Percentiles rank a stretch among this genome's conserved stretches.
These are phyloP conservation scores for Lagenaria siceraria DNA, from an alignment of 306 rosid genomes.

Conservation along the genomic window DNA sequence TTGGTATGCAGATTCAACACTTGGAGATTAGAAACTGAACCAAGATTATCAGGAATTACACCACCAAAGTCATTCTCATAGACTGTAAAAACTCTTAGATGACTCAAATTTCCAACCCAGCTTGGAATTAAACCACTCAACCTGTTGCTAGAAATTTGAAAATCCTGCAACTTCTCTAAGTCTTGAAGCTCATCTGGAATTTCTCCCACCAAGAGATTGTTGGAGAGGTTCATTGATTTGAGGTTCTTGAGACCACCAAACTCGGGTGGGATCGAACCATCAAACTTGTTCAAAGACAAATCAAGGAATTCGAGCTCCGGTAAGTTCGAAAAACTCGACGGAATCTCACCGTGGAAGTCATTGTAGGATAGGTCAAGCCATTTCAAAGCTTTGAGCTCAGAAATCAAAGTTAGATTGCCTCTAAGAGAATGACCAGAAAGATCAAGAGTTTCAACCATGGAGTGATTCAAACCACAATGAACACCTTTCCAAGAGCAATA, in stretches of 20 bases:
- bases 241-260: constrained; percentile 64
- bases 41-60: constrained; percentile 62
- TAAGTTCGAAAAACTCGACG: constrained; percentile 50
- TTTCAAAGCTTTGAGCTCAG: constrained; percentile 80
- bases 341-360: constrained; percentile 63
- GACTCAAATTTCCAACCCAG: constrained; percentile 80
- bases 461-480: constrained; percentile 44
- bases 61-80: constrained; percentile 81
- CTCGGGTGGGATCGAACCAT: constrained; percentile 62
- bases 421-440: constrained; percentile 59
- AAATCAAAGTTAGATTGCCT: constrained; percentile 66
- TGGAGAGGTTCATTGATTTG: constrained; percentile 74
- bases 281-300: constrained; percentile 72
- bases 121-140: constrained; percentile 69
- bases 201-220: constrained; percentile 61
- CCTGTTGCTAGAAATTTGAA: constrained; percentile 73
- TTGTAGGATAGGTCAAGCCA: constrained; percentile 79
- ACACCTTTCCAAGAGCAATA: constrained; percentile 84
- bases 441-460: constrained; percentile 67
- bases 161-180: constrained; percentile 45
- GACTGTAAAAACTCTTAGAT: constrained; percentile 66
- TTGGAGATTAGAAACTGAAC: constrained; percentile 54
- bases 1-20: constrained; percentile 87
- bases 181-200: constrained; percentile 69
- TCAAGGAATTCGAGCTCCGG: constrained; percentile 80